phyloP scores from a whole-genome alignment of 2,329 filamentous ascomycete species.

The Fusarium sp. region DNA sequence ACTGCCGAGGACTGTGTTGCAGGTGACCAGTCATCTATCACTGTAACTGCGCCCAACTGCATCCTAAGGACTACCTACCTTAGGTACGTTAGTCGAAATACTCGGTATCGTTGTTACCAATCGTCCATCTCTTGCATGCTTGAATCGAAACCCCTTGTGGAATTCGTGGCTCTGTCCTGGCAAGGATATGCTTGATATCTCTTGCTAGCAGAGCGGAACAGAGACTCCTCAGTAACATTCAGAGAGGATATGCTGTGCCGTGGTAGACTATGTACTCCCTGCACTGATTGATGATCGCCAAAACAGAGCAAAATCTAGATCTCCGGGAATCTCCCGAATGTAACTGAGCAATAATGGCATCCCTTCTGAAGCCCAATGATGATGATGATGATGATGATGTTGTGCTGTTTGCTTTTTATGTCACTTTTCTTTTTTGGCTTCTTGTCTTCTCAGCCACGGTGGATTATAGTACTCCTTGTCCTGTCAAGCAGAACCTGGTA shows the following conservation, averaged over 20 bases:
- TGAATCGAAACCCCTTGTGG: not conserved
- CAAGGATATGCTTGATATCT: conserved; percentile 24
- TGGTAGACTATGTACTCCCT: not conserved
- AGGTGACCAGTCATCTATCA: conserved; percentile 4
- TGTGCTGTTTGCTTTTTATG: not conserved
- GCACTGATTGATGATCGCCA: not conserved
- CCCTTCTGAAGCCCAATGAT: not conserved
- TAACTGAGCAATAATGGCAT: conserved; percentile 15
- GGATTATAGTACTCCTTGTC: not conserved
- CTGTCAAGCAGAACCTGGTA: not conserved
- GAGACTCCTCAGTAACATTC: not conserved
- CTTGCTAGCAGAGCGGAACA: not conserved
- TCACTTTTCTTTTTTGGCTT: not conserved
- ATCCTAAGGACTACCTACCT: not conserved
- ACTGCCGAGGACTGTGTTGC: conserved; percentile 4
- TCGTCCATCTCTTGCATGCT: not conserved
- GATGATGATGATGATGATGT: not conserved
- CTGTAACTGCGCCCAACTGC: not conserved
- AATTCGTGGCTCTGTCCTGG: not conserved
- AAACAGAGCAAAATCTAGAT: not conserved
- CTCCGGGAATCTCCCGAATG: conserved; percentile 11
- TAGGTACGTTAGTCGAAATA: not conserved
- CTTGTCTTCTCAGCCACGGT: not conserved
- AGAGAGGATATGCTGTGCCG: not conserved
- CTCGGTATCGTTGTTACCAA: not conserved